Evolutionary conservation across 2,329 filamentous ascomycete species (phyloP).

Genomic region (Zymoseptoria brevis): DNA sequence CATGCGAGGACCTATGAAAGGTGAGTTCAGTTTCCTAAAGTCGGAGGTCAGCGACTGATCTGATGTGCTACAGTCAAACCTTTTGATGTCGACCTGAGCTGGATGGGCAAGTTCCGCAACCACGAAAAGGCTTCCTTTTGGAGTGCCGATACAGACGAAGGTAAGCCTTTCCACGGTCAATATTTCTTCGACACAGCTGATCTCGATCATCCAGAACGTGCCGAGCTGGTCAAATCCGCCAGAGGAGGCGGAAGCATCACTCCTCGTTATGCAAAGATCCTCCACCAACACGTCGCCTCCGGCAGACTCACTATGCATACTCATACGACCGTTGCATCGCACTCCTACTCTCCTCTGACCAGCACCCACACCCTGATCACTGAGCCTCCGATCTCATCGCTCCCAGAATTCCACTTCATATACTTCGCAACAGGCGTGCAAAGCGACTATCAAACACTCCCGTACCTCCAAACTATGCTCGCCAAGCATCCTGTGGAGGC

Average conservation of each 20-base stretch:
- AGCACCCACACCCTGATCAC: conserved; percentile 48
- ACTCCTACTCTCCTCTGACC: conserved; percentile 41
- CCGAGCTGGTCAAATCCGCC: conserved; percentile 57
- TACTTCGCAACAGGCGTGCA: conserved; percentile 69
- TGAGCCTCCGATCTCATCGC: conserved; percentile 42
- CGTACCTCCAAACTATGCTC: conserved; percentile 54
- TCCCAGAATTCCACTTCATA: conserved; percentile 53
- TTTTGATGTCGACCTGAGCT: conserved; percentile 68
- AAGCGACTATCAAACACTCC: conserved; percentile 53
- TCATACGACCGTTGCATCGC: conserved; percentile 48
- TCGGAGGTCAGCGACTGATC: background rate
- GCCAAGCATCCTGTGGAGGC: conserved; percentile 53
- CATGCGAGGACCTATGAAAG: conserved; percentile 51
- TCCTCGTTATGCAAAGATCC: conserved; percentile 57
- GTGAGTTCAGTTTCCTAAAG: conserved; percentile 5
- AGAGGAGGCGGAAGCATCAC: conserved; percentile 72
- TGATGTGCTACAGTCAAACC: conserved; percentile 50
- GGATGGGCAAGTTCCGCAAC: conserved; percentile 79
- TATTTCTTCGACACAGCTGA: background rate
- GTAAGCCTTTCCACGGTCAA: conserved; percentile 20
- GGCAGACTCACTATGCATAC: conserved; percentile 50
- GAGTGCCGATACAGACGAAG: conserved; percentile 62
- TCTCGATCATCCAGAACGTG: conserved; percentile 43
- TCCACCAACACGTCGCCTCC: conserved; percentile 51
- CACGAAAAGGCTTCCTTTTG: conserved; percentile 69